A percentile compares a stretch with the other conserved stretches of the same genome.
Evolutionary conservation across 768 basidiomycete species (phyloP).

Genomic region (Collybia sp.): DNA sequence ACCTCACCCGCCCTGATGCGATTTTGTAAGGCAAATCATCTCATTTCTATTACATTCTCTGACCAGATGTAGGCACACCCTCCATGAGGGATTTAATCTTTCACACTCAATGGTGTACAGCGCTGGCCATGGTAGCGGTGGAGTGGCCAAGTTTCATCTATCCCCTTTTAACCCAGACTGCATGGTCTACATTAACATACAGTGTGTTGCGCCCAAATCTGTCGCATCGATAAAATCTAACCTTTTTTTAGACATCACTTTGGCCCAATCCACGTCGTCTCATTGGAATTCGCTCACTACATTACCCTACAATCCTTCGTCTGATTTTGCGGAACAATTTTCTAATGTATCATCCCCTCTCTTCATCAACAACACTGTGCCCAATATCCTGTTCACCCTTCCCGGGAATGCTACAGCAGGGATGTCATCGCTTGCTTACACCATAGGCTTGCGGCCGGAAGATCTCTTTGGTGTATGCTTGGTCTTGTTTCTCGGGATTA

Average conservation of each 20-base stretch:
- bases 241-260: conserved; percentile 59
- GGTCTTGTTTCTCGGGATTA: conserved; percentile 76
- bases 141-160: conserved; percentile 94
- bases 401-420: conserved; percentile 60
- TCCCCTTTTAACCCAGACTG: conserved; percentile 82
- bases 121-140: conserved; percentile 89
- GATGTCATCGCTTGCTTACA: conserved; percentile 78
- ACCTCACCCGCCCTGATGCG: conserved; percentile 82
- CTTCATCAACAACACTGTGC: conserved; percentile 61
- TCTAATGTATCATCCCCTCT: conserved; percentile 67
- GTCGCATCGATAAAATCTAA: too few relatives aligned
- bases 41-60: conserved; percentile 1
- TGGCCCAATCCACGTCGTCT: conserved; percentile 36
- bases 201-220: conserved; percentile 34
- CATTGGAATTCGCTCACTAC: conserved; percentile 70
- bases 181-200: conserved; percentile 82
- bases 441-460: conserved; percentile 75
- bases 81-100: conserved; percentile 89
- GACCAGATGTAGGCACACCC: conserved; percentile 65
- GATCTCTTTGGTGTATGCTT: conserved; percentile 83
- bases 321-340: conserved; percentile 72
- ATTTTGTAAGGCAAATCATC: conserved; percentile 59
- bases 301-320: conserved; percentile 56
- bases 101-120: conserved; percentile 90
- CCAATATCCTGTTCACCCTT: conserved; percentile 74